Percentiles rank a stretch among this genome's conserved stretches.
These are phyloP conservation scores for Arabidopsis thaliana DNA, from an alignment of 345 rosid genomes.

Conservation along the genomic window DNA sequence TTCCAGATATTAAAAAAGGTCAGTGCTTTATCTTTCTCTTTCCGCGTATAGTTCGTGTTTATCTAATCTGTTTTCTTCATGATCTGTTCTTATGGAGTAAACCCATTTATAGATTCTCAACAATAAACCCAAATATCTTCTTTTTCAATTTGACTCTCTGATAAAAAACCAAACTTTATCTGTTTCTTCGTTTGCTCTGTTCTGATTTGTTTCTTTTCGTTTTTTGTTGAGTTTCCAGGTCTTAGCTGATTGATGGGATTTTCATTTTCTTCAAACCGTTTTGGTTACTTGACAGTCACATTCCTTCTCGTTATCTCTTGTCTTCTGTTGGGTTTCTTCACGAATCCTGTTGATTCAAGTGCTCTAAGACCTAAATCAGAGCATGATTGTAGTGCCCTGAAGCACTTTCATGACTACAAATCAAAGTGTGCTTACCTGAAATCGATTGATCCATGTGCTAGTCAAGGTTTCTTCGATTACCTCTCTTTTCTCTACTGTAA, in stretches of 20 bases:
- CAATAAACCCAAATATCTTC: constrained; percentile 1
- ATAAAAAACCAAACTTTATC: constrained; percentile 10
- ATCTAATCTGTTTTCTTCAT: constrained; percentile 20
- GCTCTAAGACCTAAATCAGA: constrained; percentile 33
- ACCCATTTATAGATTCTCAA: constrained; percentile 29
- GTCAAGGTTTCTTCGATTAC: constrained; percentile 84
- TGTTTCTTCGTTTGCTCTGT: not conserved
- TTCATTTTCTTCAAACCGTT: constrained; percentile 29
- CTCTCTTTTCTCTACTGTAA: constrained; percentile 78
- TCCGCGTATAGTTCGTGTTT: constrained; percentile 47
- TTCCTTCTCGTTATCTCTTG: constrained; percentile 51
- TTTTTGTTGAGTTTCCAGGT: constrained; percentile 27
- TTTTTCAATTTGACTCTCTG: not conserved
- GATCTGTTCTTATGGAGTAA: constrained; percentile 14
- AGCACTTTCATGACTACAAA: constrained; percentile 49
- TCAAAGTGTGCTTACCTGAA: constrained; percentile 68
- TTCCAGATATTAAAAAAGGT: constrained; percentile 31
- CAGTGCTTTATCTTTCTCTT: constrained; percentile 22
- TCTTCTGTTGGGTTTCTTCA: constrained; percentile 39
- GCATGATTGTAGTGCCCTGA: constrained; percentile 43
- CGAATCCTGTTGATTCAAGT: constrained; percentile 37
- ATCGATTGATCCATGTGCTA: constrained; percentile 59
- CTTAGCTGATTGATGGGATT: constrained; percentile 44
- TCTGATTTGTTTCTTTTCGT: constrained; percentile 24
- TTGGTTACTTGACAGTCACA: constrained; percentile 50